These are phyloP conservation scores for Wickerhamiella brachini DNA, from an alignment of 805 yeast genomes.

Conservation along the genomic window DNA sequence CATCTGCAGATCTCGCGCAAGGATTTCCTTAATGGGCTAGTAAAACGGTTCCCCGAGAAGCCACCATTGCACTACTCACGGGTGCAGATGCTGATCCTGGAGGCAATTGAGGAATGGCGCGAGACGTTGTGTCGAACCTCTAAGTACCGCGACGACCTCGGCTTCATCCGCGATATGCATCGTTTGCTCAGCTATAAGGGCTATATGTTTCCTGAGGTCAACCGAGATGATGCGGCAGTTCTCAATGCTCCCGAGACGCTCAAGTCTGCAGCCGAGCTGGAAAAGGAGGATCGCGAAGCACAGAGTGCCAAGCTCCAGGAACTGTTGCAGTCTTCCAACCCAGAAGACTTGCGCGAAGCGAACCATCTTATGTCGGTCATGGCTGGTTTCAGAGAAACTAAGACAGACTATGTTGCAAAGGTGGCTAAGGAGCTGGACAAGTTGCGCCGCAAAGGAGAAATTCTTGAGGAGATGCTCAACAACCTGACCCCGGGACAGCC, in stretches of 20 bases:
- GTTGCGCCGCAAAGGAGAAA: conserved; percentile 70
- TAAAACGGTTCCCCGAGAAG: conserved; percentile 83
- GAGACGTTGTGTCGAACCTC: conserved; percentile 86
- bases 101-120: conserved; percentile 94
- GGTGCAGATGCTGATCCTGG: conserved; percentile 71
- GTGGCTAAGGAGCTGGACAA: conserved; percentile 75
- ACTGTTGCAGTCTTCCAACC: conserved; percentile 86
- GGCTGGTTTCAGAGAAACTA: conserved; percentile 90
- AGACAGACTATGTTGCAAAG: conserved; percentile 59
- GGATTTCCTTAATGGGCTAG: conserved; percentile 87
- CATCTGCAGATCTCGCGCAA: conserved; percentile 90
- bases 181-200: conserved; percentile 80
- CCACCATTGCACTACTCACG: conserved; percentile 79
- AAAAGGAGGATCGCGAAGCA: conserved; percentile 82
- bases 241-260: conserved; percentile 77
- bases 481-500: conserved; percentile 26
- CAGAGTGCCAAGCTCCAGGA: conserved; percentile 94
- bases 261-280: conserved; percentile 79
- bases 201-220: conserved; percentile 82
- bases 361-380: conserved; percentile 92
- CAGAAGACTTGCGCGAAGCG: conserved; percentile 91
- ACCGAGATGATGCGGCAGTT: conserved; percentile 83
- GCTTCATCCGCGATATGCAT: conserved; percentile 91
- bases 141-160: conserved; percentile 80
- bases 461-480: conserved; percentile 73